Conservation (phyloP, 2,329 filamentous ascomycete species). For the Trichoderma sp. region DNA sequence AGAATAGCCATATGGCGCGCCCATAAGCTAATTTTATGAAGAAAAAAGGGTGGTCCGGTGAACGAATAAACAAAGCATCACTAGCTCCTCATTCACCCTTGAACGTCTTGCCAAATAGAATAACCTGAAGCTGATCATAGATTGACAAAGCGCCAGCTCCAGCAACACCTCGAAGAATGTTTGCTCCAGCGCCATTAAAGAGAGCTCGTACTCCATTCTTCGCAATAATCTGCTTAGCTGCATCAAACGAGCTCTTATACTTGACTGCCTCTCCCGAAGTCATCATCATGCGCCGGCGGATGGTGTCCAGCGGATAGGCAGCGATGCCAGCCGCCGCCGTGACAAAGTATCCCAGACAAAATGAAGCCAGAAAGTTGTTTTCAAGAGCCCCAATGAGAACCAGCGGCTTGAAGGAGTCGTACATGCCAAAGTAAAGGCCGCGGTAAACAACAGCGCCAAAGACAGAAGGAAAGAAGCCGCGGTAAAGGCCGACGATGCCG, state of each 20-base stretch:
- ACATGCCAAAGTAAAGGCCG: background rate
- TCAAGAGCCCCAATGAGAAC: background rate
- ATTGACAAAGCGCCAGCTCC: constrained; percentile 4
- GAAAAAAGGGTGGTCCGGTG: background rate
- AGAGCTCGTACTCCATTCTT: background rate
- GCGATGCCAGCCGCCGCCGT: constrained; percentile 1
- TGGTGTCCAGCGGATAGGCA: background rate
- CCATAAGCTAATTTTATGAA: background rate
- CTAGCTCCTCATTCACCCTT: background rate
- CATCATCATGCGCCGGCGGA: constrained; percentile 3
- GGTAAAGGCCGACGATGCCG: constrained; percentile 9
- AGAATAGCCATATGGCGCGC: too few species aligned
- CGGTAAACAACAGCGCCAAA: background rate
- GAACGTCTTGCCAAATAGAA: background rate
- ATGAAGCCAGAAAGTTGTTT: constrained; percentile 11
- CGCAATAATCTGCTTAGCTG: background rate
- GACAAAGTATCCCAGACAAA: background rate
- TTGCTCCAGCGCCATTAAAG: background rate
- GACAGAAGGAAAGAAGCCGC: background rate
- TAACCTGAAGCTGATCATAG: background rate
- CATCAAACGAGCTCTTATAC: background rate
- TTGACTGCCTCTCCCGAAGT: constrained; percentile 2
- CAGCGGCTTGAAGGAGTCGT: constrained; percentile 3
- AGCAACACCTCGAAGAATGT: background rate
- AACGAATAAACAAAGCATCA: background rate